A percentile compares a stretch with the other conserved stretches of the same genome.
phyloP scores from a whole-genome alignment of 2,329 filamentous ascomycete species.

The Cyphellophora attinorum region DNA sequence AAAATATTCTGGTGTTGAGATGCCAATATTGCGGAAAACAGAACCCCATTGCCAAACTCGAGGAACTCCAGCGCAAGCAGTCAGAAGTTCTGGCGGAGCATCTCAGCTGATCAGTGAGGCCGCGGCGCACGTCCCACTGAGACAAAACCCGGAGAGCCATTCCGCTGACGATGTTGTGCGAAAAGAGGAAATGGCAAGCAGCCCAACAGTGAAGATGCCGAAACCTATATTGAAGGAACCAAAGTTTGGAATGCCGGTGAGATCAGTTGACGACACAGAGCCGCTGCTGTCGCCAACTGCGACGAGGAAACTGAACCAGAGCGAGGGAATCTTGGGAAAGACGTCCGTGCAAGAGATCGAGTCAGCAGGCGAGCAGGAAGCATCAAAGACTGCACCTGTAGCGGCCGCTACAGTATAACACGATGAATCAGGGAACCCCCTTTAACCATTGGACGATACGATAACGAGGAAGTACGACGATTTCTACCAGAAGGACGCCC shows the following conservation, averaged over 20 bases:
- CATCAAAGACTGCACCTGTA: no score
- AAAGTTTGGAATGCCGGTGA: constrained; percentile 10
- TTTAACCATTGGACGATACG: no score
- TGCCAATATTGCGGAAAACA: constrained; percentile 36
- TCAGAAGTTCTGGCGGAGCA: constrained; percentile 49
- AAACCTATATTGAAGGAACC: constrained; percentile 19
- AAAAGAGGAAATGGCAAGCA: constrained; percentile 10
- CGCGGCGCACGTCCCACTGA: constrained; percentile 12
- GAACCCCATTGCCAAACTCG: constrained; percentile 62
- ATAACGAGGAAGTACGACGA: no score
- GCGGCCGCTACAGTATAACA: no score
- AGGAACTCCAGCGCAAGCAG: constrained; percentile 59
- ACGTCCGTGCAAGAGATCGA: no score
- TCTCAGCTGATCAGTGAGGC: no score
- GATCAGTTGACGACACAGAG: background rate
- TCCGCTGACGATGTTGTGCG: constrained; percentile 12
- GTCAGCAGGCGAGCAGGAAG: no score
- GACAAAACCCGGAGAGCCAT: constrained; percentile 19
- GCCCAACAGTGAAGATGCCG: constrained; percentile 9
- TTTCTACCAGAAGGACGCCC: no score
- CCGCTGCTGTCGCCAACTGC: background rate
- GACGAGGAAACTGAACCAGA: no score
- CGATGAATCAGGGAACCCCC: no score
- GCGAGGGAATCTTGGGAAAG: no score
- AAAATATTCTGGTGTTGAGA: constrained; percentile 21